Base-by-base conservation (phyloP, 129 eudicot species). In the Solidago caesia region DNA sequence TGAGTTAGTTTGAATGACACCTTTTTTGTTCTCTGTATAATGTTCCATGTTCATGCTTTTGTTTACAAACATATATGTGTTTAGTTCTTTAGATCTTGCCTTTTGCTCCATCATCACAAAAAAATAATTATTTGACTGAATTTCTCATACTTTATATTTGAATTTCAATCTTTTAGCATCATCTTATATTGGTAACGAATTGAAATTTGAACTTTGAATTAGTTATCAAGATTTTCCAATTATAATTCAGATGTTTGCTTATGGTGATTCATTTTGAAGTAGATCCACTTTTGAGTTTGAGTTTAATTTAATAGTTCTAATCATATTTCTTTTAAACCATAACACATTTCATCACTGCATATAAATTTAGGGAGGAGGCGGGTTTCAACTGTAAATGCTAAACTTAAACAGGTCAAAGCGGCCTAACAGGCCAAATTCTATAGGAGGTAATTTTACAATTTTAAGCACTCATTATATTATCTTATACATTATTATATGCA, bases 341-440 rank as follows among this genome's bases (percentile, higher is more conserved):
- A 59, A 45, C 49, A 27, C n/a, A 26, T 44, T 73, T 44, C 27
- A 13, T 76, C 11, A 62, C 15, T 45, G 16, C 1, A 6, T 4
- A 64, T 72, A 5, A 74, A 75, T 80, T 70, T 52, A 60, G 74
- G 71, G 75, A 61, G 51, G 76, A 27, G 68, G n/a, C n/a, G n/a
- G 70, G 55, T 21, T 66, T 65, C 57, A 67, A 78, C 71, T 66
- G 13, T 84, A 78, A 68, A 91, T 91, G 97, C 81, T 82, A 67
- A 88, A 79, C 71, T 75, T 82, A 21, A 74, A 71, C 71, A 88
- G 87, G 75, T 68, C 90, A 64, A 83, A 81, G 82, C 60, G 97
- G 85, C 44, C 87, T 44, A 86, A 74, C 48, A 81, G 97, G 76
- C 83, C 91, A 4, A 59, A 79, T 90, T 83, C 94, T 71, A 69